phyloP scores from a whole-genome alignment of 78 protist genomes.

The Chrysochromulina tobinii region DNA sequence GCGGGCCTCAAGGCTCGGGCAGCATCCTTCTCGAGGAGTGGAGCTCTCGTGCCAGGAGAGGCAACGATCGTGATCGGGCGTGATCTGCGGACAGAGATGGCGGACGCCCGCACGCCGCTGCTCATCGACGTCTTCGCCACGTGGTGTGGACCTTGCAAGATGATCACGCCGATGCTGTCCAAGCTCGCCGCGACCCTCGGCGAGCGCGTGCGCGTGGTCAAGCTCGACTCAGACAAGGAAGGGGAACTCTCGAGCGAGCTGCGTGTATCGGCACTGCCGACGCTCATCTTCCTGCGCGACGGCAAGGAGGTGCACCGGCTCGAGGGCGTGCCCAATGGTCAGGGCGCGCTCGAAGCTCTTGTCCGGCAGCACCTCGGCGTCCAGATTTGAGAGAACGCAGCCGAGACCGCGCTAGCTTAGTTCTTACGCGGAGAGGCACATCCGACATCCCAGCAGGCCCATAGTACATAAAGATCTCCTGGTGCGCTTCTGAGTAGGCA shows the following conservation, averaged over 20 bases:
- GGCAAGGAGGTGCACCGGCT: not conserved
- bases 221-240: not conserved
- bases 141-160: constrained; percentile 14
- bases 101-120: not conserved
- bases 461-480: too few species aligned
- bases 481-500: too few species aligned
- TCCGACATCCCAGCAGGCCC: too few species aligned
- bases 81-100: not conserved
- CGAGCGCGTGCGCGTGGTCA: not conserved
- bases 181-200: not conserved
- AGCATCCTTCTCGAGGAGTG: not conserved
- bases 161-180: not conserved
- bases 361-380: too few species aligned
- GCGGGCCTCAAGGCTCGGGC: not conserved
- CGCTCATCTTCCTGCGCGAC: not conserved
- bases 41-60: not conserved
- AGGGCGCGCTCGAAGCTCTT: too few species aligned
- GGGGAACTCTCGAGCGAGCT: not conserved
- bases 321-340: not conserved
- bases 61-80: not conserved
- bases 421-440: too few species aligned
- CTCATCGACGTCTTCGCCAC: constrained; percentile 14
- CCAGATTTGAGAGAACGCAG: too few species aligned
- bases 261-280: not conserved
- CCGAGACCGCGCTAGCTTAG: too few species aligned